These are phyloP conservation scores for Penicillium freii DNA, from an alignment of 2,329 filamentous ascomycete species.

Conservation along the genomic window DNA sequence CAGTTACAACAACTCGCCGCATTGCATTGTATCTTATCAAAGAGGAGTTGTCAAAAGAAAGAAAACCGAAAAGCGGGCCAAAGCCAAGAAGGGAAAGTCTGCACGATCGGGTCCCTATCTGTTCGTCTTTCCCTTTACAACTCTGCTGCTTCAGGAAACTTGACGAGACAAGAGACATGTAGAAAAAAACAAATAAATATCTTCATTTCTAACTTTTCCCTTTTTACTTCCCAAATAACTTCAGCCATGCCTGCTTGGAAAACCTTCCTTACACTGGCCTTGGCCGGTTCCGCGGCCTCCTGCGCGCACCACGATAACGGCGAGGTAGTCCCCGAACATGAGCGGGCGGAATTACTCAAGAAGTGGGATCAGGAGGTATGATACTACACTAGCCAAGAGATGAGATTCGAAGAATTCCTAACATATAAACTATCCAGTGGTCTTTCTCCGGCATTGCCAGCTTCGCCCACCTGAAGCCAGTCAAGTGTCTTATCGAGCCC, in stretches of 20 bases:
- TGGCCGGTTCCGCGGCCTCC: conserved; percentile 32
- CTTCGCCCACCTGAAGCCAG: conserved; percentile 68
- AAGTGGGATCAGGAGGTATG: conserved; percentile 51
- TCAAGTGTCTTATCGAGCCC: conserved; percentile 67
- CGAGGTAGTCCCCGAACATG: conserved; percentile 40
- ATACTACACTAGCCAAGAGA: not conserved
- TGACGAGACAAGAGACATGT: conserved; percentile 1
- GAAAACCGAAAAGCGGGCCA: conserved; percentile 14
- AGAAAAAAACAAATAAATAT: not conserved
- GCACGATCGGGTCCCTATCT: conserved; percentile 28
- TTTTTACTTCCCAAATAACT: conserved; percentile 9
- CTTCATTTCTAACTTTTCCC: conserved; percentile 1
- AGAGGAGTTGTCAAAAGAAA: conserved; percentile 1
- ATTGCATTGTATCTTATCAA: conserved; percentile 31
- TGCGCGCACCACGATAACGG: conserved; percentile 44
- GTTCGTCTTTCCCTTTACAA: conserved; percentile 24
- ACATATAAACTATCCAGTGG: conserved; percentile 46
- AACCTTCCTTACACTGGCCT: conserved; percentile 34
- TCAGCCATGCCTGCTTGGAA: conserved; percentile 31
- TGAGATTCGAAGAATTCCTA: not conserved
- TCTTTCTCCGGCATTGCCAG: conserved; percentile 71
- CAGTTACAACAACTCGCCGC: conserved; percentile 76
- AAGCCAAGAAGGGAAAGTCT: conserved; percentile 41
- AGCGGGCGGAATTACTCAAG: conserved; percentile 44
- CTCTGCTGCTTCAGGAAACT: conserved; percentile 18